Conservation (phyloP, 345 rosid species). For the Toxicodendron radicans region DNA sequence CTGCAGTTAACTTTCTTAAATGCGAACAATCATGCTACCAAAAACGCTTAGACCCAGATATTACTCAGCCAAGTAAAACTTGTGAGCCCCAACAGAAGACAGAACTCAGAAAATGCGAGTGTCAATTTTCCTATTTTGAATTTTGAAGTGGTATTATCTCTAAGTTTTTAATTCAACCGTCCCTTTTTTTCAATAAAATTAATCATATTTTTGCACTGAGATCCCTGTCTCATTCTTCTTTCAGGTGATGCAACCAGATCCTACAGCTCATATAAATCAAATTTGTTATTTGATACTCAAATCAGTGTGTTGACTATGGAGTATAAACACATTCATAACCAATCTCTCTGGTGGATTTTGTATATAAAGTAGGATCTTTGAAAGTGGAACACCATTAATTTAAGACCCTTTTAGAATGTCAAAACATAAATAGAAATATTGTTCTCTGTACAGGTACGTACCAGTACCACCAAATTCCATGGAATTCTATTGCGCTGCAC, state of each 20-base stretch:
- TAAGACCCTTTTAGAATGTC: background rate
- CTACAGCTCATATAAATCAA: background rate
- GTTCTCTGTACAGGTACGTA: background rate
- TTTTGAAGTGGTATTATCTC: too few species aligned
- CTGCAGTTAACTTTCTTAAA: too few species aligned
- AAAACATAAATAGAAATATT: background rate
- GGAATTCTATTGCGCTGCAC: background rate
- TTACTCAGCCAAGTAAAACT: too few species aligned
- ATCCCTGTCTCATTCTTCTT: background rate
- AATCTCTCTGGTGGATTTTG: background rate
- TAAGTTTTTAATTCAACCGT: too few species aligned
- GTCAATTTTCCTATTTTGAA: too few species aligned
- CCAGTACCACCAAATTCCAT: background rate
- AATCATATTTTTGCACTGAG: background rate
- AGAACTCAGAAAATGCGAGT: too few species aligned
- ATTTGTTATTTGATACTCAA: constrained; percentile 8
- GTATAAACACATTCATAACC: background rate
- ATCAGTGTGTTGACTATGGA: constrained; percentile 11
- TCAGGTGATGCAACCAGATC: constrained; percentile 10
- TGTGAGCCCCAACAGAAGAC: too few species aligned
- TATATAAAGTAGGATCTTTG: constrained; percentile 12
- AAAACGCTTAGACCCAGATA: too few species aligned
- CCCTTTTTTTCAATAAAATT: too few species aligned
- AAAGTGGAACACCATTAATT: constrained; percentile 14
- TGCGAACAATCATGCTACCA: too few species aligned